These are phyloP conservation scores for Chlamydomonas applanata DNA, from an alignment of 139 green algal species.

Conservation along the genomic window DNA sequence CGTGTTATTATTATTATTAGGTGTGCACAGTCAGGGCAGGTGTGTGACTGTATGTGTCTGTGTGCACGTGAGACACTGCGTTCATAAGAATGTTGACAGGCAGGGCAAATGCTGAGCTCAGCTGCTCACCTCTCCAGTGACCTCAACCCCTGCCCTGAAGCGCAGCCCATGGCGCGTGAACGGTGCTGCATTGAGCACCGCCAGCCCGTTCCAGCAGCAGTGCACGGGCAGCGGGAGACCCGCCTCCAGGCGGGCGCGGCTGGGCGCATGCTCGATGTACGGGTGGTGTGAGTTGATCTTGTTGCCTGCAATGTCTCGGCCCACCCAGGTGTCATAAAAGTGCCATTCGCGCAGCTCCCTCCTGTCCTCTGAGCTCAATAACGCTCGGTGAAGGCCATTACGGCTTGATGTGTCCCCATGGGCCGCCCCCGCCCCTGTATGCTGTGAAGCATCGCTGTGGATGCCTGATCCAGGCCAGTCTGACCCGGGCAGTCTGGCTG, in stretches of 20 bases:
- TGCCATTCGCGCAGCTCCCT: not conserved
- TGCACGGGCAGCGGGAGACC: slow-evolving; percentile 47
- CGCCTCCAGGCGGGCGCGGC: slow-evolving; percentile 11
- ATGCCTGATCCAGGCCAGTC: no score
- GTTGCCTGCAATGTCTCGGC: slow-evolving; percentile 39
- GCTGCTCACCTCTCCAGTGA: not conserved
- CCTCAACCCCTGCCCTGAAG: slow-evolving; percentile 26
- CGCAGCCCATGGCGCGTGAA: slow-evolving; percentile 23
- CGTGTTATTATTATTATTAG: no score
- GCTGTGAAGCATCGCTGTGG: no score
- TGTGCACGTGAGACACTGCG: no score
- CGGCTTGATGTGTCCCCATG: no score
- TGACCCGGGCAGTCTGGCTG: no score
- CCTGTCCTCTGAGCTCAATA: not conserved
- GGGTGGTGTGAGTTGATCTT: slow-evolving; percentile 32
- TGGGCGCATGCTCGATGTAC: slow-evolving; percentile 20
- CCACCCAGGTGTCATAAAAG: slow-evolving; percentile 56
- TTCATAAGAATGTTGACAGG: no score
- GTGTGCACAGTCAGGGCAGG: no score
- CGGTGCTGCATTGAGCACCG: slow-evolving; percentile 43
- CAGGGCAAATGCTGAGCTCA: no score
- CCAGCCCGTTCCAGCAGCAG: slow-evolving; percentile 73
- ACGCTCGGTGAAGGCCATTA: not conserved
- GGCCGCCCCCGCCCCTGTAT: no score
- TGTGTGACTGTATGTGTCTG: no score